A percentile compares a stretch with the other conserved stretches of the same genome.
phyloP scores from a whole-genome alignment of 2,329 filamentous ascomycete genomes.

The Trichophyton benhamiae region DNA sequence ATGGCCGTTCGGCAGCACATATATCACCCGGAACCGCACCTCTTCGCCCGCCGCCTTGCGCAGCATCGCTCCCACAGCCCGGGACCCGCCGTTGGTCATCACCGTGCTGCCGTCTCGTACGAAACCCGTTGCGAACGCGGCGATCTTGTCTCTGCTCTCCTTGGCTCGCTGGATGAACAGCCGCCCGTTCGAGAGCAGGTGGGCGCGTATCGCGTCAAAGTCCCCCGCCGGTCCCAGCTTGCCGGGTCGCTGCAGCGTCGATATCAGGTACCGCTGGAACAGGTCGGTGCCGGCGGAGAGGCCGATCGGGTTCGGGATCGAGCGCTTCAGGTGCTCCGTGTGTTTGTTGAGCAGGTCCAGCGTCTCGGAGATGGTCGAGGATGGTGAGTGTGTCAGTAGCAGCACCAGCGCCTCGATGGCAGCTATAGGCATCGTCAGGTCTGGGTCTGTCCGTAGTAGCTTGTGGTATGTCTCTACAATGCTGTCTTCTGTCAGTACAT shows the following conservation, averaged over 20 bases:
- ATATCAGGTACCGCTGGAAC: conserved; percentile 86
- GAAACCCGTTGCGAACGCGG: conserved; percentile 63
- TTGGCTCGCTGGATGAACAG: conserved; percentile 81
- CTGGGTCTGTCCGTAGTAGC: conserved; percentile 56
- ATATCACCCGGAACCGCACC: conserved; percentile 71
- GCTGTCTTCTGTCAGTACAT: conserved; percentile 20
- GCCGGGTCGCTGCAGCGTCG: conserved; percentile 48
- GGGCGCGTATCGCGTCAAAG: conserved; percentile 71
- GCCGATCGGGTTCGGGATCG: conserved; percentile 77
- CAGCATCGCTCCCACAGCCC: conserved; percentile 70
- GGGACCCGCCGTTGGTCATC: conserved; percentile 79
- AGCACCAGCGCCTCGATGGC: conserved; percentile 85
- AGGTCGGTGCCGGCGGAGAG: conserved; percentile 88
- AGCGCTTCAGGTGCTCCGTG: conserved; percentile 62
- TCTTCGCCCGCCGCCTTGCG: conserved; percentile 57
- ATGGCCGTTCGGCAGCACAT: conserved; percentile 43
- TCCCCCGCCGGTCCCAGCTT: conserved; percentile 44
- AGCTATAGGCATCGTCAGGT: conserved; percentile 89
- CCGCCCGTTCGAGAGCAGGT: conserved; percentile 73
- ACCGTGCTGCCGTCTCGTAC: conserved; percentile 67
- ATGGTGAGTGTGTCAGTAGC: conserved; percentile 65
- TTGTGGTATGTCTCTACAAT: conserved; percentile 55
- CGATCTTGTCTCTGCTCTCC: conserved; percentile 71
- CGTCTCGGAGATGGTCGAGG: conserved; percentile 85
- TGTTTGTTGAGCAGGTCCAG: conserved; percentile 71